phyloP scores from a whole-genome alignment of 305 asterid genomes.

The Rubia balearica region DNA sequence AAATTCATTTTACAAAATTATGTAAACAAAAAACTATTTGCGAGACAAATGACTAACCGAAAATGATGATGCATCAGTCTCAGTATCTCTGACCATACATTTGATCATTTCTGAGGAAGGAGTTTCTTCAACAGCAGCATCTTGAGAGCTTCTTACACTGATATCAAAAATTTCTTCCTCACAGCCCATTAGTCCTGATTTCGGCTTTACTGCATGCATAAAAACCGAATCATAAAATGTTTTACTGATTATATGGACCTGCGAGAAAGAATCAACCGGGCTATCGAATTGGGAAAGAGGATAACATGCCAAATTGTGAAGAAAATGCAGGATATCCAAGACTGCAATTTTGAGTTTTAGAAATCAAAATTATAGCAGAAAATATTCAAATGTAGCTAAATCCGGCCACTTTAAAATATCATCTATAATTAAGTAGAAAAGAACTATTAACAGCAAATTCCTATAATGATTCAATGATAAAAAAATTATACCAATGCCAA shows the following conservation, averaged over 20 bases:
- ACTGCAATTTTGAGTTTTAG: no score
- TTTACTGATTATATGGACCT: constrained; percentile 66
- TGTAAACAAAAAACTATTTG: neutral
- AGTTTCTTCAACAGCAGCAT: constrained; percentile 43
- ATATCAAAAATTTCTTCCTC: constrained; percentile 35
- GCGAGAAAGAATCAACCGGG: constrained; percentile 38
- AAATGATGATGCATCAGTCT: constrained; percentile 16
- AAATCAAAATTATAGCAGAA: no score
- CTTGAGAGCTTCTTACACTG: constrained; percentile 35
- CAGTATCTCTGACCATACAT: constrained; percentile 22
- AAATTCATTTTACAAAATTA: neutral
- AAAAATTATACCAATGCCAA: no score
- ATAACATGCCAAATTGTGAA: no score
- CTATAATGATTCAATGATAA: no score
- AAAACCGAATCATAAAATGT: constrained; percentile 55
- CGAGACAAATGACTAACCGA: constrained; percentile 35
- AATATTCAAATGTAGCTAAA: no score
- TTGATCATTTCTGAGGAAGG: constrained; percentile 33
- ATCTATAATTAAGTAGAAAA: no score
- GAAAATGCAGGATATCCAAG: no score
- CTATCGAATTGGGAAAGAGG: no score
- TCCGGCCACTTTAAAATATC: no score
- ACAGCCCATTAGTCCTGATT: constrained; percentile 21
- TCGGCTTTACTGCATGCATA: constrained; percentile 33
- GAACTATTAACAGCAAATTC: no score